phyloP scores from a whole-genome alignment of 805 yeast genomes.

The Candida sonorensis region DNA sequence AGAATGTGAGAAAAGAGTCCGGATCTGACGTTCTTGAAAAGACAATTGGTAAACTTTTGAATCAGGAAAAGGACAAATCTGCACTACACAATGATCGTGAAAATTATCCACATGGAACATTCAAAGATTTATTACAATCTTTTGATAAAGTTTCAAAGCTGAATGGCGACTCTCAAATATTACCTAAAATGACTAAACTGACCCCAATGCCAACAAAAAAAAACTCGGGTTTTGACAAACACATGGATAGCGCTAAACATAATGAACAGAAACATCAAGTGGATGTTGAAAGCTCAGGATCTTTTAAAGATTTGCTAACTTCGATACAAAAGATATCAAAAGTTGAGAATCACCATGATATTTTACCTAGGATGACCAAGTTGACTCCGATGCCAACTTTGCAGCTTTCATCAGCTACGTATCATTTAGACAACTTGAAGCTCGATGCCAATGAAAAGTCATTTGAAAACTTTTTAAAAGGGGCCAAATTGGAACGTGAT shows the following conservation, averaged over 20 bases:
- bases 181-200: constrained; percentile 22
- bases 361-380: no score
- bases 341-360: no score
- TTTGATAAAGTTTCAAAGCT: constrained; percentile 17
- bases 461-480: constrained; percentile 36
- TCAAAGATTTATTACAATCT: constrained; percentile 17
- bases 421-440: constrained; percentile 1
- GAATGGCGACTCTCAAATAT: constrained; percentile 5
- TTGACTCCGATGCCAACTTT: constrained; percentile 17
- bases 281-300: no score
- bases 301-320: no score
- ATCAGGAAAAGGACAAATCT: not conserved
- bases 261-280: no score
- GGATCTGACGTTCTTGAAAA: no score
- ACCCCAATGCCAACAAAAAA: no score
- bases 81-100: not conserved
- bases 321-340: no score
- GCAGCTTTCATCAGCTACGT: constrained; percentile 1
- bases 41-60: constrained; percentile 7
- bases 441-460: constrained; percentile 8
- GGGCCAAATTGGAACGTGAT: constrained; percentile 35
- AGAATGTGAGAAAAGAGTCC: no score
- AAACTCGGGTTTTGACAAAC: no score
- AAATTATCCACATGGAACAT: constrained; percentile 5
- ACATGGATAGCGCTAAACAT: no score